Percentiles rank a stretch among this genome's conserved stretches.
Conservation (phyloP, 257 asterid genomes). For the Gardenia jasminoides region DNA sequence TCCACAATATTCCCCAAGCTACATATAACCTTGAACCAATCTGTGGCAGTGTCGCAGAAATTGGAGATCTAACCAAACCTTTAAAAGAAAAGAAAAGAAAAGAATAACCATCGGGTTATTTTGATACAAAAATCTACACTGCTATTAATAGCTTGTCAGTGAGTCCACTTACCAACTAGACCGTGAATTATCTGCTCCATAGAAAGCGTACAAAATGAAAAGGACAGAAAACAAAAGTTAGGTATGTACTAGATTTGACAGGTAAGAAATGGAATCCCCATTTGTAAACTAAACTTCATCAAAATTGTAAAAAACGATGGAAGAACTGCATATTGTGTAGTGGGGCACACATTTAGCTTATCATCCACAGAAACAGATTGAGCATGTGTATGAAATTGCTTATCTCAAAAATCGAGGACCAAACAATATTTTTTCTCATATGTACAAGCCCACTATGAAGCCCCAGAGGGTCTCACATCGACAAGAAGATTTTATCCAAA, state of each 20-base stretch:
- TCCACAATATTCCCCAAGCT: constrained; percentile 82
- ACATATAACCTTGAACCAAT: constrained; percentile 78
- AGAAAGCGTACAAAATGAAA: background rate
- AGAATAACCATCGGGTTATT: background rate
- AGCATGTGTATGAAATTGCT: background rate
- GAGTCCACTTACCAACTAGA: constrained; percentile 34
- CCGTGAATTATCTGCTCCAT: constrained; percentile 47
- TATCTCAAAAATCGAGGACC: background rate
- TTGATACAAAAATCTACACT: background rate
- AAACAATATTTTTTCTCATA: background rate
- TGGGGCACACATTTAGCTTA: no score
- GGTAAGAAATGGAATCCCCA: background rate
- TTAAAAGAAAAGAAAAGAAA: background rate
- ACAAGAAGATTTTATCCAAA: background rate
- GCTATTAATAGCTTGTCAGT: background rate
- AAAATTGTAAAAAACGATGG: background rate
- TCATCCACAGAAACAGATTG: background rate
- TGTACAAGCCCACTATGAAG: background rate
- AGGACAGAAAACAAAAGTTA: constrained; percentile 14
- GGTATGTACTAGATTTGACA: background rate
- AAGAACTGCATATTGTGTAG: background rate
- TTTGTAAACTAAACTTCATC: background rate
- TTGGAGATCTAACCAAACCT: constrained; percentile 91
- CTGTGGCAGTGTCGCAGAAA: constrained; percentile 86
- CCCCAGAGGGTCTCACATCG: background rate